Evolutionary conservation across 129 eudicot genomes (phyloP).

Genomic region (Helianthus tuberosus): DNA sequence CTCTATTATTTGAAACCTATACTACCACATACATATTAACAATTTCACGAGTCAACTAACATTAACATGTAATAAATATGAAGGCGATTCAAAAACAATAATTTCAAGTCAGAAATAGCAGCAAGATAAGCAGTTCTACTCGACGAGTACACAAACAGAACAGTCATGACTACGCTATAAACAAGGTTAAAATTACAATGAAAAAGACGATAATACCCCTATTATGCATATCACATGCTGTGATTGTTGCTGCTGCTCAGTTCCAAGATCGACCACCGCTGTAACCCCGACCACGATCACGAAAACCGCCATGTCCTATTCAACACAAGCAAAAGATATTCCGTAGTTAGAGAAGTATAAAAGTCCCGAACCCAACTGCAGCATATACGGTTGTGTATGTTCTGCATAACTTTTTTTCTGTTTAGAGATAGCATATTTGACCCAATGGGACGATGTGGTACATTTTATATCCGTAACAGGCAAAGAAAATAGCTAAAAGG

Average conservation of each 20-base stretch:
- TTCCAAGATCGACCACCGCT: slow-evolving; percentile 79
- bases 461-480: neutral
- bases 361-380: too few relatives aligned
- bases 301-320: slow-evolving; percentile 67
- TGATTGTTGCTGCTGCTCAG: slow-evolving; percentile 30
- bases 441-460: neutral
- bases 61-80: neutral
- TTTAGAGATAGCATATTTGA: too few relatives aligned
- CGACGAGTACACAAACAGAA: slow-evolving; percentile 11
- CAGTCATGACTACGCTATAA: slow-evolving; percentile 11
- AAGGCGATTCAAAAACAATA: neutral
- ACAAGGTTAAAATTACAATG: slow-evolving; percentile 7
- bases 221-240: neutral
- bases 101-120: slow-evolving; percentile 3
- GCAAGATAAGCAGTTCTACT: slow-evolving; percentile 5
- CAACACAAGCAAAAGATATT: neutral
- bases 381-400: too few relatives aligned
- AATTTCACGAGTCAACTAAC: neutral
- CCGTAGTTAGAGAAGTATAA: neutral
- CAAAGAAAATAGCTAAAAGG: neutral
- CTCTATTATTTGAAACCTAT: too few relatives aligned
- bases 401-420: too few relatives aligned
- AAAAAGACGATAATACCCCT: slow-evolving; percentile 16
- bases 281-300: slow-evolving; percentile 91
- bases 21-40: neutral